Evolutionary conservation across 441 rosid genomes (phyloP).

Genomic region (Erysimum pusillum): DNA sequence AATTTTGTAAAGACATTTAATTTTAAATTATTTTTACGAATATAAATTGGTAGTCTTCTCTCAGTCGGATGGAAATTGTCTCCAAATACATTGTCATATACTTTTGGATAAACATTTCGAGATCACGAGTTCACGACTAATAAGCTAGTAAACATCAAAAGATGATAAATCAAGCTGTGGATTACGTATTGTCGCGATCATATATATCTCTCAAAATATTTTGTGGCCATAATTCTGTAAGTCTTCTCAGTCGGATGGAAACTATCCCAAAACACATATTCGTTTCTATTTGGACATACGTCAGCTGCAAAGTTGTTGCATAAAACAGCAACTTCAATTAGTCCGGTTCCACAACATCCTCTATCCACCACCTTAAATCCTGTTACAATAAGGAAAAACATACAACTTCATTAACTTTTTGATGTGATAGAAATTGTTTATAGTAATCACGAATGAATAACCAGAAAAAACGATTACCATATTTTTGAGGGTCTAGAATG

Average conservation of each 20-base stretch:
- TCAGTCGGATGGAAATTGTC: not conserved
- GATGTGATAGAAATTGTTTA: not conserved
- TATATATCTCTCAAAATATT: constrained; percentile 26
- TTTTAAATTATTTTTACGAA: not conserved
- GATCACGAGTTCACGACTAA: not conserved
- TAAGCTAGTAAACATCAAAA: not conserved
- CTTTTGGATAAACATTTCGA: not conserved
- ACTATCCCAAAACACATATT: constrained; percentile 51
- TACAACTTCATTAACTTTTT: not conserved
- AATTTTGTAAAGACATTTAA: not conserved
- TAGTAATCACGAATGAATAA: not conserved
- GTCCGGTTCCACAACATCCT: constrained; percentile 82
- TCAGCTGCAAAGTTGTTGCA: constrained; percentile 53
- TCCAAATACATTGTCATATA: not conserved
- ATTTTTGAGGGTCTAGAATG: constrained; percentile 52
- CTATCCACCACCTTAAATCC: constrained; percentile 57
- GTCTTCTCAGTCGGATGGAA: constrained; percentile 67
- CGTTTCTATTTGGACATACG: constrained; percentile 49
- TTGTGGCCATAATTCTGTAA: constrained; percentile 47
- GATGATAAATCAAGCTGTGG: not conserved
- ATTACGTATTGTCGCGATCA: constrained; percentile 21
- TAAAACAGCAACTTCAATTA: constrained; percentile 59
- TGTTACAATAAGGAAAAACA: constrained; percentile 33
- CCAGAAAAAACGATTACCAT: constrained; percentile 49
- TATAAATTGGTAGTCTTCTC: not conserved